Evolutionary conservation across 768 basidiomycete species (phyloP), one percentile per base, ranked within the genome.

Genomic region (Kwoniella heveanensis): DNA sequence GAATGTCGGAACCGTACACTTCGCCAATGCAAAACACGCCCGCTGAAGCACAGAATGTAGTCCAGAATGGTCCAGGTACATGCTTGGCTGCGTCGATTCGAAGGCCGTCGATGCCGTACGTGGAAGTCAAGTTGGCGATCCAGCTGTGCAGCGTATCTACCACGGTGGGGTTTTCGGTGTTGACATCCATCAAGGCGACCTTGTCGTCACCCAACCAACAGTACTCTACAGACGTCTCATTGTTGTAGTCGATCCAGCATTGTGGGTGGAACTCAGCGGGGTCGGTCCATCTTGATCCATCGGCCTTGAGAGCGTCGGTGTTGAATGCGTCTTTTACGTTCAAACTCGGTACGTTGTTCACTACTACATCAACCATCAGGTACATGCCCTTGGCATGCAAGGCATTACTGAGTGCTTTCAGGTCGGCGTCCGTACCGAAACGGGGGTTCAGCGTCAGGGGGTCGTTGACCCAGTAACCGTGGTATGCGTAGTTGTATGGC

Each of bases 11-110:
- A n/a, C 83, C 86, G 61, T 86, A 87, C 30, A 92, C 89, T 81
- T 92, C 91, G 49, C 91, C 91, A 60, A 91, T 89, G 71, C 90
- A 92, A 81, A 90, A 94, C 17, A 91, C 88, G 8, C 88, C 90
- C 0, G 90, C 89, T 17, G 85, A 86, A 32, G 78, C 82, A 69
- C 87, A 89, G 76, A 94, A 92, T 2, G 74, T 71, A 1, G 88
- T 86, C 91, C 90, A 92, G 78, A 92, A 93, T 48, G 83, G 81
- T 39, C 84, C 83, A 57, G 88, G 84, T 53, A 92, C 87, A 73
- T 92, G 91, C 77, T 83, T 83, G 61, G 73, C 78, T 29, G 64
- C 76, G 54, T 92, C 91, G 72, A 92, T 89, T 55, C 91, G 87
- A 53, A 93, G 85, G n/a, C 91, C 91, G 76, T 92, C 91, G 59